phyloP scores from a whole-genome alignment of 208 protist species.

The Herpetomonas samuelpessoai region DNA sequence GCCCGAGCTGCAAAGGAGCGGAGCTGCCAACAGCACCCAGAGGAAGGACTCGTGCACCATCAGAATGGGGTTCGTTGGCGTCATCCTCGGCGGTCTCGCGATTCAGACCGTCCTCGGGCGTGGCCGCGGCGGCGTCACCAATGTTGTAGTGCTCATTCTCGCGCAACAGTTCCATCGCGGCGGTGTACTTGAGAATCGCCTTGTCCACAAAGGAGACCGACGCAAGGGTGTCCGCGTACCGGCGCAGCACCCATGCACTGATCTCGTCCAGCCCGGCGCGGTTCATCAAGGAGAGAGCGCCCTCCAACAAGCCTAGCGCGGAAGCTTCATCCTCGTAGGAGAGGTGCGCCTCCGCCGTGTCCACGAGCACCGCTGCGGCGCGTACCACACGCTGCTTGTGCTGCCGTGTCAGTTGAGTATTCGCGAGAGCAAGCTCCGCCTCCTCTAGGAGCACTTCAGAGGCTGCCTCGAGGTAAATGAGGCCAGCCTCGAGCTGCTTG shows the following conservation, averaged over 20 bases:
- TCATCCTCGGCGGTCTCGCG: not conserved
- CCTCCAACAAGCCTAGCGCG: slow-evolving; percentile 62
- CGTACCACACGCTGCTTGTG: slow-evolving; percentile 18
- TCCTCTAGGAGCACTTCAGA: slow-evolving; percentile 55
- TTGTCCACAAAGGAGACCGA: slow-evolving; percentile 53
- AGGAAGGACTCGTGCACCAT: slow-evolving; percentile 3
- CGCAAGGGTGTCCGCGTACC: slow-evolving; percentile 62
- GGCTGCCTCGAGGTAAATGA: slow-evolving; percentile 68
- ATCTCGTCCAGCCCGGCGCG: slow-evolving; percentile 37
- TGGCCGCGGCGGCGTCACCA: not conserved
- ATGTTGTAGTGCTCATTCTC: not conserved
- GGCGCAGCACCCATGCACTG: slow-evolving; percentile 51
- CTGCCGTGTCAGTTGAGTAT: not conserved
- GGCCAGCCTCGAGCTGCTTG: slow-evolving; percentile 19
- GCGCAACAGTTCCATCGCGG: slow-evolving; percentile 44
- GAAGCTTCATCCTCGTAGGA: slow-evolving; percentile 37
- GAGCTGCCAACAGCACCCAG: not conserved
- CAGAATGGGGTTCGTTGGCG: slow-evolving; percentile 9
- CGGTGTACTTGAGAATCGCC: slow-evolving; percentile 46
- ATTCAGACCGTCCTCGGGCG: not conserved
- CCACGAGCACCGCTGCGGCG: slow-evolving; percentile 46
- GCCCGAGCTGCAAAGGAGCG: slow-evolving; percentile 19
- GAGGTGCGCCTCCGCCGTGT: slow-evolving; percentile 53
- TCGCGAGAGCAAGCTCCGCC: slow-evolving; percentile 25
- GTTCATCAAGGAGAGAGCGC: slow-evolving; percentile 40